Conservation (phyloP, 345 rosid genomes). For the Gossypium thurberi region DNA sequence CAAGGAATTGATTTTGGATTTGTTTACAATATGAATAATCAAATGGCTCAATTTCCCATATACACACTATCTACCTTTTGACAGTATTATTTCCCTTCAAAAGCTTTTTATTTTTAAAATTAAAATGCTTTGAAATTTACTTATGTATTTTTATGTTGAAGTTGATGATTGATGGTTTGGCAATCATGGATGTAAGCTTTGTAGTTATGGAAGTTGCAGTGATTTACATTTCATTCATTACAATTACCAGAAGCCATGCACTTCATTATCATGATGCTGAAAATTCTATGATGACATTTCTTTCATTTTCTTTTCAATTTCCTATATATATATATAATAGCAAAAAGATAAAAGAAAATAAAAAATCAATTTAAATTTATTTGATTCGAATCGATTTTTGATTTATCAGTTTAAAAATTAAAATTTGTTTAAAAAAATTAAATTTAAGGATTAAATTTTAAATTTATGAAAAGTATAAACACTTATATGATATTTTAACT, state of each 20-base stretch:
- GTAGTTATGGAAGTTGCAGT: not conserved
- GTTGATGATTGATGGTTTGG: not conserved
- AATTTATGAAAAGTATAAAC: not conserved
- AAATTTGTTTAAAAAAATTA: no score
- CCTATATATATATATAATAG: not conserved
- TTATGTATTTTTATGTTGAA: not conserved
- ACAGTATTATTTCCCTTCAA: not conserved
- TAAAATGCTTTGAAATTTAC: not conserved
- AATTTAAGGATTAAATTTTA: not conserved
- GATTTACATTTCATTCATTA: constrained; percentile 1
- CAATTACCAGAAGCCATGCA: not conserved
- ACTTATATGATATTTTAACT: not conserved
- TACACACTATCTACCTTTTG: not conserved
- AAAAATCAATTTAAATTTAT: no score
- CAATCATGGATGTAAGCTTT: not conserved
- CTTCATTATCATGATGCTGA: not conserved
- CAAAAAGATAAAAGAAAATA: no score
- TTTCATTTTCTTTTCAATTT: not conserved
- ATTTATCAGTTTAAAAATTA: no score
- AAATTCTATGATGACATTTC: not conserved
- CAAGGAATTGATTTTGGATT: not conserved
- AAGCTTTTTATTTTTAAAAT: no score
- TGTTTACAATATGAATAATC: not conserved
- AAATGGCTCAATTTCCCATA: no score
- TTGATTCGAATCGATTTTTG: no score